Conservation (phyloP, 441 rosid species). For the Biscutella laevigata region DNA sequence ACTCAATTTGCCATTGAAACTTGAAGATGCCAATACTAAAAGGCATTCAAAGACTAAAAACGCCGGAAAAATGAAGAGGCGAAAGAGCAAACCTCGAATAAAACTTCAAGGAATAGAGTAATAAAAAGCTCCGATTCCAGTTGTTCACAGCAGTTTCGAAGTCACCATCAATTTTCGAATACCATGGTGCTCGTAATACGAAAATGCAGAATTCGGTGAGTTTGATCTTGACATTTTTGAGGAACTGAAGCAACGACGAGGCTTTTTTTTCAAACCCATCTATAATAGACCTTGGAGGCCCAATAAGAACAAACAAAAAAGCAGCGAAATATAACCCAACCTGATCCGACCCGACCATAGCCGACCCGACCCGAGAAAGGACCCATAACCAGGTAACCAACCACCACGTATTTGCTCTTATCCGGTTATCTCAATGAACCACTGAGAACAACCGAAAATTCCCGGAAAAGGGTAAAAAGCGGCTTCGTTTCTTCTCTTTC, state of each 20-base stretch:
- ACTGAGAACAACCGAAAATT: conserved; percentile 10
- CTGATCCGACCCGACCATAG: not conserved
- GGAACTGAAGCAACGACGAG: not conserved
- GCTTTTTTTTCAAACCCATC: no score
- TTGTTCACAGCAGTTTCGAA: not conserved
- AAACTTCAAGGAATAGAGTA: not conserved
- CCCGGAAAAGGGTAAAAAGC: not conserved
- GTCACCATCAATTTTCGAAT: not conserved
- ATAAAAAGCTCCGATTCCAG: not conserved
- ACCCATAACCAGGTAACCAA: conserved; percentile 14
- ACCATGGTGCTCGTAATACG: conserved; percentile 1
- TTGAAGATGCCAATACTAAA: not conserved
- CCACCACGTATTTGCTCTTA: conserved; percentile 26
- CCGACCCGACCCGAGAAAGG: not conserved
- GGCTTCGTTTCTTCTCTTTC: conserved; percentile 24
- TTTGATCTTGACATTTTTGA: not conserved
- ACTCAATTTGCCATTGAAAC: not conserved
- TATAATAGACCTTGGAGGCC: not conserved
- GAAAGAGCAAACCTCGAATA: not conserved
- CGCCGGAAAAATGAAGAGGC: no score
- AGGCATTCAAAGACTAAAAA: no score
- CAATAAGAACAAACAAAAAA: not conserved
- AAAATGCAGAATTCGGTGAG: not conserved
- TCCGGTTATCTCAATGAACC: conserved; percentile 25
- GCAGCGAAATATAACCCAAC: not conserved